Evolutionary conservation across 2,329 filamentous ascomycete genomes (phyloP), one percentile per base, ranked within the genome.

Genomic region (Hyphodiscus sp.): DNA sequence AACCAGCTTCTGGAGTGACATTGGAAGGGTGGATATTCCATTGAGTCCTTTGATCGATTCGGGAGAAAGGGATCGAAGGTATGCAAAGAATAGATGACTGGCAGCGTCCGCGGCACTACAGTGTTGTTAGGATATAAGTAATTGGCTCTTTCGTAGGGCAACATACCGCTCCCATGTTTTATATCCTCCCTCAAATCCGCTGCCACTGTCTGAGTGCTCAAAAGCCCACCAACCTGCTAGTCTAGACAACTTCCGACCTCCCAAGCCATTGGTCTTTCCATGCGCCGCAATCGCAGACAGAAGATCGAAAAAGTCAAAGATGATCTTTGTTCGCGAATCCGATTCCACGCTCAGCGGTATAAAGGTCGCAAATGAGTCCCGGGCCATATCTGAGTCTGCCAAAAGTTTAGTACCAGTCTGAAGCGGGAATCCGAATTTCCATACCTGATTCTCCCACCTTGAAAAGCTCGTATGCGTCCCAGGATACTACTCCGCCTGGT

Each of bases 221-320:
- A 99, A 99, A 1, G 92, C 91, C 94, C 94, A 99, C 94, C 94
- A 99, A 45, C 91, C 91, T 42, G 92, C 94, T 79, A 95, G 89
- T 61, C 94, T 83, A 10, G 94, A 97, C 51, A 99, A 79, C 70
- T 97, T 97, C 59, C 91, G 84, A 23, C 94, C 94, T 56, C 91
- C 89, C 58, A 99, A 82, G 44, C 94, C 94, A 69, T 99, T 99
- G 51, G 77, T 83, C 74, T 97, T 97, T 61, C 89, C 89, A 65
- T 96, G 89, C 15, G 94, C 94, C 33, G 94, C 91, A 63, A 96
- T 83, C 8, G 92, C 90, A 2, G 92, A 85, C 45, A 99, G 74
- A 0, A 99, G 82, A 64, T 97, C 92, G 71, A 97, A 99, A 72
- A 96, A 97, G 72, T 95, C 89, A 66, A 95, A 91, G 54, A 96